A percentile compares a stretch with the other conserved stretches of the same genome.
These are phyloP conservation scores for Starmerella gropengiesseri DNA, from an alignment of 805 yeast species.

Conservation along the genomic window DNA sequence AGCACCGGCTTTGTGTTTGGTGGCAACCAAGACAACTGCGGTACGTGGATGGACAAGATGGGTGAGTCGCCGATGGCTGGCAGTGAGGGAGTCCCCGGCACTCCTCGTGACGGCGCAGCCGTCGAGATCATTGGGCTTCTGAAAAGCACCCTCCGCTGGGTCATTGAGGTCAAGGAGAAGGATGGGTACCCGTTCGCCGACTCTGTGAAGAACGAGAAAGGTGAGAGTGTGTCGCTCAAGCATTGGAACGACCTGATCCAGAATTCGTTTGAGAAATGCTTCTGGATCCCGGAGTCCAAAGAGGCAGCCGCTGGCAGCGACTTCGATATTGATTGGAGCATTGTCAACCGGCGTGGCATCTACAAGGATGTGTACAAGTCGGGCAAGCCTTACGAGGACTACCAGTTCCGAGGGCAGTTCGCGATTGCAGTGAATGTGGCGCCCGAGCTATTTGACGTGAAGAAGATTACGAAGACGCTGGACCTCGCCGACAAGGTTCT, in stretches of 20 bases:
- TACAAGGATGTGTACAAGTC: conserved; percentile 77
- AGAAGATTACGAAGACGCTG: conserved; percentile 54
- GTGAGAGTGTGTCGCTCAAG: conserved; percentile 42
- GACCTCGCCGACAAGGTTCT: conserved; percentile 58
- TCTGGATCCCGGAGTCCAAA: conserved; percentile 59
- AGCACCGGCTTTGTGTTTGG: conserved; percentile 76
- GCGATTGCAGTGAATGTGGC: conserved; percentile 91
- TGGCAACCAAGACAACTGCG: conserved; percentile 87
- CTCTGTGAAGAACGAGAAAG: conserved; percentile 49
- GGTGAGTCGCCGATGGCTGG: conserved; percentile 83
- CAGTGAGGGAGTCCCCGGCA: conserved; percentile 87
- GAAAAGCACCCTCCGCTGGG: conserved; percentile 76
- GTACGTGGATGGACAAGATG: conserved; percentile 99
- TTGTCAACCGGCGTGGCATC: conserved; percentile 84
- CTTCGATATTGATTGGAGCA: conserved; percentile 48
- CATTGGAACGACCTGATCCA: conserved; percentile 67
- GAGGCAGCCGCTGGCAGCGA: conserved; percentile 40
- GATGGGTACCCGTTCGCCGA: conserved; percentile 46
- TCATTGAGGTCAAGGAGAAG: conserved; percentile 42
- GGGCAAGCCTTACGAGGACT: conserved; percentile 86
- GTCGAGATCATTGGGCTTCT: conserved; percentile 81
- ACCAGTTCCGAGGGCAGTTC: conserved; percentile 85
- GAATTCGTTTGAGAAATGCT: conserved; percentile 67
- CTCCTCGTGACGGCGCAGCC: conserved; percentile 97
- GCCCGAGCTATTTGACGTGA: conserved; percentile 70